Conservation (phyloP, 2,329 filamentous ascomycete species). For the Claviceps citrina region DNA sequence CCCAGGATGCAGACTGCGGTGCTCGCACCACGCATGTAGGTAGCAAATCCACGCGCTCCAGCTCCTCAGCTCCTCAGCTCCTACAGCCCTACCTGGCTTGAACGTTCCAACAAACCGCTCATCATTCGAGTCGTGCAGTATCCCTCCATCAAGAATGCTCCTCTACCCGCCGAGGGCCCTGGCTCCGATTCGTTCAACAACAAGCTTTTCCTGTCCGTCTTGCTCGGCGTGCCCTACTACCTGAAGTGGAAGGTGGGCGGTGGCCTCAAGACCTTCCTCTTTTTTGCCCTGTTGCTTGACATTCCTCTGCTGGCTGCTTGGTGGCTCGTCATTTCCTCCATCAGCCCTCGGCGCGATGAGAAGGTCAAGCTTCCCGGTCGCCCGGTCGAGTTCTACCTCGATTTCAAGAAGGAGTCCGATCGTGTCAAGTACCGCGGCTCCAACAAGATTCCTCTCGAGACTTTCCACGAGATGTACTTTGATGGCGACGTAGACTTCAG, state of each 20-base stretch:
- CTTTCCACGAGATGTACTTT: constrained; percentile 97
- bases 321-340: constrained; percentile 67
- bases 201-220: constrained; percentile 52
- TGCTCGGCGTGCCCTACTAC: constrained; percentile 61
- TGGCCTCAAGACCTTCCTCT: constrained; percentile 74
- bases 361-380: constrained; percentile 77
- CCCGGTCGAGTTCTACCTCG: constrained; percentile 80
- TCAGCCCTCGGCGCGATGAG: constrained; percentile 81
- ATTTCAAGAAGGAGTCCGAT: constrained; percentile 54
- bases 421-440: constrained; percentile 55
- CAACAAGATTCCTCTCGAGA: constrained; percentile 77
- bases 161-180: constrained; percentile 76
- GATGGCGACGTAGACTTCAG: constrained; percentile 91
- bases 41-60: background rate
- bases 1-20: constrained; percentile 46
- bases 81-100: background rate
- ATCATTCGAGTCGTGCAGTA: constrained; percentile 10
- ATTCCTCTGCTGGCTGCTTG: constrained; percentile 67
- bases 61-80: background rate
- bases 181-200: constrained; percentile 83
- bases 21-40: constrained; percentile 29
- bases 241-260: constrained; percentile 76
- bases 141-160: constrained; percentile 78
- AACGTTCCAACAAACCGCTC: background rate
- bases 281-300: constrained; percentile 64